A percentile compares a stretch with the other conserved stretches of the same genome.
Evolutionary conservation across 2,329 filamentous ascomycete genomes (phyloP).

Genomic region (Aspergillus sp.): DNA sequence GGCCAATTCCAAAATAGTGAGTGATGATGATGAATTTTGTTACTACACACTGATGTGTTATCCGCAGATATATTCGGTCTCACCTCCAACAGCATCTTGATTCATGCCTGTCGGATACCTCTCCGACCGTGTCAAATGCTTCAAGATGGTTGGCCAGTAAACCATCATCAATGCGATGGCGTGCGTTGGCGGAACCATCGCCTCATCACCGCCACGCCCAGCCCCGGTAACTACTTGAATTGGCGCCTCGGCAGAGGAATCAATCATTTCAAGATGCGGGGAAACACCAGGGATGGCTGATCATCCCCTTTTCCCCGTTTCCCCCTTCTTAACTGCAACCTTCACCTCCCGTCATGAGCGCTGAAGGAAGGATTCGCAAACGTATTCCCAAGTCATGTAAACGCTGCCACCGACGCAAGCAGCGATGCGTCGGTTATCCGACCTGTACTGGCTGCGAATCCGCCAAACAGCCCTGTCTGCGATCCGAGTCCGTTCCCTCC

Average conservation of each 20-base stretch:
- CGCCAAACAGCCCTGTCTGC: conserved; percentile 23
- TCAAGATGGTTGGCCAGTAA: neutral
- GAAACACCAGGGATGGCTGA: neutral
- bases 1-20: no score
- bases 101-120: no score
- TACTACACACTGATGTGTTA: no score
- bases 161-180: neutral
- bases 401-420: conserved; percentile 29
- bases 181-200: neutral
- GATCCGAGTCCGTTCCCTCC: conserved; percentile 22
- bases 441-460: conserved; percentile 25
- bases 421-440: conserved; percentile 26
- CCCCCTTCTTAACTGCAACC: neutral
- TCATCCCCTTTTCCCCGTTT: neutral
- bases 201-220: neutral
- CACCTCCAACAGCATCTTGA: no score
- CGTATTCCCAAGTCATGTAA: conserved; percentile 27
- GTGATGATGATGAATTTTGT: no score
- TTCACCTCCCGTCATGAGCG: conserved; percentile 6
- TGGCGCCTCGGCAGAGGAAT: neutral
- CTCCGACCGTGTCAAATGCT: no score
- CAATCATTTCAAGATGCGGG: neutral
- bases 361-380: conserved; percentile 19
- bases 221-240: neutral
- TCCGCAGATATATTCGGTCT: no score